These are phyloP conservation scores for Fusarium decemcellulare DNA, from an alignment of 2,329 filamentous ascomycete species.

Conservation along the genomic window DNA sequence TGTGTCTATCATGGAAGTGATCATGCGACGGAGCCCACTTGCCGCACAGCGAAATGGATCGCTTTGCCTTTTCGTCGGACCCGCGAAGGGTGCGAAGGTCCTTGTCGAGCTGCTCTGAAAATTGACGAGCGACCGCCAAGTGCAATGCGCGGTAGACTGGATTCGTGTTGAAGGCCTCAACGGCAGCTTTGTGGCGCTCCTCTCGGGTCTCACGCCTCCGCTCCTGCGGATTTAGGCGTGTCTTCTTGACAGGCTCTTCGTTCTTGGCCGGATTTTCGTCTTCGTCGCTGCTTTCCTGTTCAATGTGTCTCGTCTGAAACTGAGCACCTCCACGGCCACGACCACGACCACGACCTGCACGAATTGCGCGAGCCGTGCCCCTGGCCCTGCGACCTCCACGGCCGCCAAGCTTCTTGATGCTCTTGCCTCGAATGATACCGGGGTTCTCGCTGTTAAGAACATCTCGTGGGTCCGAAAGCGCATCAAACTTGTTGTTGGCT, in stretches of 20 bases:
- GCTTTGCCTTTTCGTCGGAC: slow-evolving; percentile 56
- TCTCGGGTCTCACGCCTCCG: slow-evolving; percentile 51
- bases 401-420: slow-evolving; percentile 10
- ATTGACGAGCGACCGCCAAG: slow-evolving; percentile 67
- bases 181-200: slow-evolving; percentile 57
- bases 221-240: slow-evolving; percentile 26
- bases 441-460: slow-evolving; percentile 57
- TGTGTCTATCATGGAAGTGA: slow-evolving; percentile 71
- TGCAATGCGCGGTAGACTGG: slow-evolving; percentile 66
- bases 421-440: slow-evolving; percentile 42
- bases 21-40: slow-evolving; percentile 73
- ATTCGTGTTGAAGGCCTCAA: slow-evolving; percentile 59
- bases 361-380: not conserved
- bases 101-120: slow-evolving; percentile 66
- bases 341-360: not conserved
- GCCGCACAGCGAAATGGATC: slow-evolving; percentile 67
- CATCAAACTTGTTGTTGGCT: slow-evolving; percentile 62
- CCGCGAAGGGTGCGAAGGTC: slow-evolving; percentile 61
- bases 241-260: slow-evolving; percentile 8
- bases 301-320: not conserved
- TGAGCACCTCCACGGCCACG: not conserved
- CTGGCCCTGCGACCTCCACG: slow-evolving; percentile 12
- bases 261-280: not conserved
- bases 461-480: slow-evolving; percentile 54
- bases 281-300: not conserved